Percentiles rank a stretch among this genome's conserved stretches.
phyloP scores from a whole-genome alignment of 345 rosid genomes.

The Acer campestre region DNA sequence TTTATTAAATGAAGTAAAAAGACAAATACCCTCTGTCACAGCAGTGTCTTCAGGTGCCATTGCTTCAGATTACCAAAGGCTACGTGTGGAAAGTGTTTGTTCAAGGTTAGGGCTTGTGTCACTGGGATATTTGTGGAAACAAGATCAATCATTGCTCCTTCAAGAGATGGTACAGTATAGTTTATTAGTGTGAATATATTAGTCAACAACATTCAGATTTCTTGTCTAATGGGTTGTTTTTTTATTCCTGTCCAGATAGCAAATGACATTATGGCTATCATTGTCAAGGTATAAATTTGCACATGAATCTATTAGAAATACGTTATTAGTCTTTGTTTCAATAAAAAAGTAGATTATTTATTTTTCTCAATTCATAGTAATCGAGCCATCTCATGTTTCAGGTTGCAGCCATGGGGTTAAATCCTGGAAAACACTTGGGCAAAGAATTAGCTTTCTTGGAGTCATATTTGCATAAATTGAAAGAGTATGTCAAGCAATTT shows the following conservation, averaged over 20 bases:
- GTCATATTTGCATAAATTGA: slow-evolving; percentile 71
- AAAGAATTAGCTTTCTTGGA: slow-evolving; percentile 74
- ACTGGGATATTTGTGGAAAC: slow-evolving; percentile 96
- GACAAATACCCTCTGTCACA: slow-evolving; percentile 72
- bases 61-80: slow-evolving; percentile 94
- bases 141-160: slow-evolving; percentile 93
- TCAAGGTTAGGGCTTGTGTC: slow-evolving; percentile 99
- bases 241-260: slow-evolving; percentile 55
- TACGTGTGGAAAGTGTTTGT: slow-evolving; percentile 94
- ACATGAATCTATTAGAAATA: background rate
- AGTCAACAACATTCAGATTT: slow-evolving; percentile 10
- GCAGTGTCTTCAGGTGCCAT: slow-evolving; percentile 98
- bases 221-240: slow-evolving; percentile 20
- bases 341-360: background rate
- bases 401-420: slow-evolving; percentile 97
- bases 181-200: slow-evolving; percentile 16
- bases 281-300: slow-evolving; percentile 64
- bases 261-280: slow-evolving; percentile 66
- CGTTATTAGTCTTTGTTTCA: background rate
- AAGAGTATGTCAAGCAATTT: slow-evolving; percentile 60
- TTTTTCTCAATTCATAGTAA: background rate
- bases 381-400: slow-evolving; percentile 24
- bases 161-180: slow-evolving; percentile 77
- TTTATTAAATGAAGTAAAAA: slow-evolving; percentile 76
- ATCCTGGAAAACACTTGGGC: slow-evolving; percentile 89